These are phyloP conservation scores for Stephania japonica DNA, from an alignment of 164 flowering plant genomes.

Conservation along the genomic window DNA sequence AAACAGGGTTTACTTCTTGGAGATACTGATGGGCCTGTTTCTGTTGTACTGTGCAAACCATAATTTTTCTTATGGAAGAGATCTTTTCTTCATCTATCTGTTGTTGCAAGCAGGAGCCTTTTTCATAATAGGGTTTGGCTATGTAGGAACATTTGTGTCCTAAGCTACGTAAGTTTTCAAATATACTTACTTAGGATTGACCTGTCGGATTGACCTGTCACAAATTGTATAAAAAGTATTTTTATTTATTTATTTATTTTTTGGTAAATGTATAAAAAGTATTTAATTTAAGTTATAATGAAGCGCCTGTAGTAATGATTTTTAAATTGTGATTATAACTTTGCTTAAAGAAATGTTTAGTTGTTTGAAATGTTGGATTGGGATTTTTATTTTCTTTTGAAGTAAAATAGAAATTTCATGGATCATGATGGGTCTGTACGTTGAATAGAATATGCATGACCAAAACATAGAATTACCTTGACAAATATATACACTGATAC, in stretches of 20 bases:
- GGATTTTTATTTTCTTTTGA: too few relatives aligned
- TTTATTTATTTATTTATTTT: too few relatives aligned
- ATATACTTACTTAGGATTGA: not conserved
- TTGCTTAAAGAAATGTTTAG: too few relatives aligned
- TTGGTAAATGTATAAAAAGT: not conserved
- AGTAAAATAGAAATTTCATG: too few relatives aligned
- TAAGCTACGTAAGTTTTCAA: not conserved
- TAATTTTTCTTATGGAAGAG: conserved; percentile 34
- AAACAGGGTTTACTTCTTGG: conserved; percentile 44
- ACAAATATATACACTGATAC: too few relatives aligned
- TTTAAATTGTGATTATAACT: too few relatives aligned
- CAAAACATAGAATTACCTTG: too few relatives aligned
- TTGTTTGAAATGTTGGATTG: too few relatives aligned
- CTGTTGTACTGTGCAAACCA: conserved; percentile 46
- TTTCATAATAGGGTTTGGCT: conserved; percentile 54
- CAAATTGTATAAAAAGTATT: not conserved
- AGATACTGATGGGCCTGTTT: conserved; percentile 52
- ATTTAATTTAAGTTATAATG: too few relatives aligned
- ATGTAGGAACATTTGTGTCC: conserved; percentile 51
- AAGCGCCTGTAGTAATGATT: too few relatives aligned
- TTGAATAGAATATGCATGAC: too few relatives aligned
- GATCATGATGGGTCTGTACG: too few relatives aligned
- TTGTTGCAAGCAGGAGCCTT: conserved; percentile 55
- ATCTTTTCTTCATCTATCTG: conserved; percentile 48
- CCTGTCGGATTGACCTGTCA: not conserved